Evolutionary conservation across 208 protist species (phyloP).

Genomic region (Crithidia thermophila): DNA sequence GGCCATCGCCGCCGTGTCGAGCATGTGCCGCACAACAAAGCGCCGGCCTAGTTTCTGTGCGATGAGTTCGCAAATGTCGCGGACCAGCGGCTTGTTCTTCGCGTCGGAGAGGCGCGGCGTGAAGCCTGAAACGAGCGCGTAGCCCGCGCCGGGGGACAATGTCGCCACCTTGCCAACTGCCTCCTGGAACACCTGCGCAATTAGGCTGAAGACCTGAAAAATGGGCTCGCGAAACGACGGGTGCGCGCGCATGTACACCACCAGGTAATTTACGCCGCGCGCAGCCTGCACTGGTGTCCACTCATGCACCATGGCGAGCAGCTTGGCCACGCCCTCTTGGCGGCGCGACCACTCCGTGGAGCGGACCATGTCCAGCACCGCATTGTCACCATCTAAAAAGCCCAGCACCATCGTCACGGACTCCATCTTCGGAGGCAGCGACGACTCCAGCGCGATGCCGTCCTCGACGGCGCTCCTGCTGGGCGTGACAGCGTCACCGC

Average conservation of each 20-base stretch:
- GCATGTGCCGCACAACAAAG: constrained; percentile 80
- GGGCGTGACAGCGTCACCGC: neutral
- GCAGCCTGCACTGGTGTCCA: constrained; percentile 61
- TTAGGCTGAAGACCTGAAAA: constrained; percentile 73
- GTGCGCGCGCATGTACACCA: constrained; percentile 72
- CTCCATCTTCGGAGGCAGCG: constrained; percentile 69
- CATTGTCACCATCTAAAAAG: constrained; percentile 54
- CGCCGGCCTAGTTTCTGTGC: constrained; percentile 44
- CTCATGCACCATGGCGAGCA: constrained; percentile 44
- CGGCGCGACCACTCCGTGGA: constrained; percentile 81
- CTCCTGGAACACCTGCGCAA: constrained; percentile 46
- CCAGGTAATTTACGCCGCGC: constrained; percentile 46
- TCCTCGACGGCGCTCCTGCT: constrained; percentile 41
- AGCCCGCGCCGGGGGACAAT: constrained; percentile 56
- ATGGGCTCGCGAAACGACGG: constrained; percentile 78
- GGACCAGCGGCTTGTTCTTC: constrained; percentile 64
- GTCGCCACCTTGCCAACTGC: constrained; percentile 36
- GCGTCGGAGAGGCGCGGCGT: constrained; percentile 65
- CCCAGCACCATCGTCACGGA: constrained; percentile 65
- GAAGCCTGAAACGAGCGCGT: constrained; percentile 70
- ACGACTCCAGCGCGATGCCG: constrained; percentile 69
- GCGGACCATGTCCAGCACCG: constrained; percentile 57
- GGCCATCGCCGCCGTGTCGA: constrained; percentile 38
- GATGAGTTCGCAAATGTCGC: constrained; percentile 49
- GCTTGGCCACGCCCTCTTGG: constrained; percentile 63